Evolutionary conservation across 331 rosid species (phyloP).

Genomic region (Phaseolus coccineus): DNA sequence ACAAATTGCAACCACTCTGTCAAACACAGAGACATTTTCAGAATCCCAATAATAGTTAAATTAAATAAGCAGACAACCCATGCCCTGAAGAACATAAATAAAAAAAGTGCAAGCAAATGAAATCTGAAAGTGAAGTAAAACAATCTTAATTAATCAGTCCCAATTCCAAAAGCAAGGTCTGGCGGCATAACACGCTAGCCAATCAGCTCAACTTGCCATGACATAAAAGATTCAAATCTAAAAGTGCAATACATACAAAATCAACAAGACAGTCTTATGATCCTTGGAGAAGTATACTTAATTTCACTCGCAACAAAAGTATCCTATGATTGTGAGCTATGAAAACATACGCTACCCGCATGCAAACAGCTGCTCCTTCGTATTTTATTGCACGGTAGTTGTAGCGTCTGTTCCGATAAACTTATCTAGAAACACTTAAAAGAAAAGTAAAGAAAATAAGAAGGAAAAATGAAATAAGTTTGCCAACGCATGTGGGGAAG

Average conservation of each 20-base stretch:
- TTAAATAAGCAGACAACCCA: conserved; percentile 19
- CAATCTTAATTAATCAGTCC: not conserved
- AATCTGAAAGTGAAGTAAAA: not conserved
- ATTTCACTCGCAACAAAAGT: not conserved
- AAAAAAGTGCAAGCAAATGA: conserved; percentile 34
- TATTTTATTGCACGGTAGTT: no score
- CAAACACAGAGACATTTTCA: not conserved
- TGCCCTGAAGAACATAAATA: conserved; percentile 17
- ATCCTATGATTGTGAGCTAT: not conserved
- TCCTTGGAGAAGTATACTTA: not conserved
- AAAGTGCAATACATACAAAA: not conserved
- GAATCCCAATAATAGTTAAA: conserved; percentile 22
- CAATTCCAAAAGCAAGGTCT: not conserved
- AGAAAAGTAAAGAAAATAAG: no score
- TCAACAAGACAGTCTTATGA: conserved; percentile 13
- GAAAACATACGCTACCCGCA: not conserved
- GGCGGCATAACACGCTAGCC: conserved; percentile 5
- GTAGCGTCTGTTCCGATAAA: no score
- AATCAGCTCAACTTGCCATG: not conserved
- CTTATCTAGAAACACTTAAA: no score
- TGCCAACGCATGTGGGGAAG: no score
- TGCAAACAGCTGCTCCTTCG: not conserved
- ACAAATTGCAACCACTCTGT: conserved; percentile 42
- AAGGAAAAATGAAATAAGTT: no score
- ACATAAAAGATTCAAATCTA: not conserved